Evolutionary conservation across 345 rosid species (phyloP).

Genomic region (Lepidium africanum): DNA sequence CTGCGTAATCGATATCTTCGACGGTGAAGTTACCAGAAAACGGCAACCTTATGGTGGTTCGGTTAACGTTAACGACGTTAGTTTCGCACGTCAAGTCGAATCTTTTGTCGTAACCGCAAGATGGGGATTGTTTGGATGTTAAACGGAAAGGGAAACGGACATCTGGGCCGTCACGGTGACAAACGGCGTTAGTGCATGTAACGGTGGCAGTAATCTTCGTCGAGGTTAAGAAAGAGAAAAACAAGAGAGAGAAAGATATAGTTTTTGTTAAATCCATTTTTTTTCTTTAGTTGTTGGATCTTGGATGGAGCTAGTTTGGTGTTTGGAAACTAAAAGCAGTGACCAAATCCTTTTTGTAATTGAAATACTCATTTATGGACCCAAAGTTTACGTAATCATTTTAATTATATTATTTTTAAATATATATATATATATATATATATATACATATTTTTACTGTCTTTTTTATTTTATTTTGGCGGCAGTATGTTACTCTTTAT

Average conservation of each 20-base stretch:
- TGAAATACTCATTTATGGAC: background rate
- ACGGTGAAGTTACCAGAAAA: conserved; percentile 42
- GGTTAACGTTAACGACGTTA: conserved; percentile 27
- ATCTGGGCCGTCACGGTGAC: conserved; percentile 30
- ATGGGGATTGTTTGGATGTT: conserved; percentile 23
- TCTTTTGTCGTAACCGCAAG: conserved; percentile 48
- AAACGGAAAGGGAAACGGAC: conserved; percentile 61
- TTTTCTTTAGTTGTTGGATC: background rate
- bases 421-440: no score
- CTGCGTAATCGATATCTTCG: conserved; percentile 42
- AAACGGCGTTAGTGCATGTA: conserved; percentile 31
- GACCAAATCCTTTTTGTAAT: conserved; percentile 16
- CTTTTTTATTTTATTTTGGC: background rate
- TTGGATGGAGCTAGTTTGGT: background rate
- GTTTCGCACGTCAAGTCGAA: conserved; percentile 47
- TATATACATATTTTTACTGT: no score
- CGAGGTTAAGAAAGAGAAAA: conserved; percentile 13
- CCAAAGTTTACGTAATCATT: conserved; percentile 11
- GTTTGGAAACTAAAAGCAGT: conserved; percentile 5
- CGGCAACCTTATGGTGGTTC: conserved; percentile 33
- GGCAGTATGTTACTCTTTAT: background rate
- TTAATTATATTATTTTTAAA: background rate
- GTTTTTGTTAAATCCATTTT: conserved; percentile 18
- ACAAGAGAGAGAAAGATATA: background rate
- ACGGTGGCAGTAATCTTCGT: conserved; percentile 5